Evolutionary conservation across 192 early-diverging fungal genomes (phyloP), one percentile per base, ranked within the genome.

Genomic region (Coemansia guatemalensis): DNA sequence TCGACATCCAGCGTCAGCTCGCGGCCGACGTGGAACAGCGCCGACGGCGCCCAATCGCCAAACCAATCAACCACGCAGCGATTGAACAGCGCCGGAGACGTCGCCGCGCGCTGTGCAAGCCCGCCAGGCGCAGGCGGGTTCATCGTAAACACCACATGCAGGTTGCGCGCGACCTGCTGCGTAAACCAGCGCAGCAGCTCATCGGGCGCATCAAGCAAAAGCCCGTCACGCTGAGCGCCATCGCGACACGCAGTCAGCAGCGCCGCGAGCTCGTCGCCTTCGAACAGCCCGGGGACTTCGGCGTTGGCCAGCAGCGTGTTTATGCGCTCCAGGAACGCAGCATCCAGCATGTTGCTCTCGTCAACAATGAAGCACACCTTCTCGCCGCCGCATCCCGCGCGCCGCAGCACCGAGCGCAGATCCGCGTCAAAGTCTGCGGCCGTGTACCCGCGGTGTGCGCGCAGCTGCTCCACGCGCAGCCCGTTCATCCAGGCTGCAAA

Each of bases 401-500:
- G 87, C 32, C 94, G 81, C 52, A 99, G 85, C 8, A 99, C 94
- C 6, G 71, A 75, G 29, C 96, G 85, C 51, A 99, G 78, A 79
- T 99, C 98, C 24, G 98, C 96, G 78, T 99, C 98, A 83, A 99
- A 99, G 74, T 99, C 98, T 12, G 87, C 90, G 6, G 88, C 95
- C 2, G 90, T 83, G 75, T 99, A 99, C 70, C 96, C 92, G 78
- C 92, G 93, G 74, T 99, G 95, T n/a, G 92, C 96, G 78, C 96
- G 94, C 79, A 98, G 90, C 74, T 99, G 97, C 85, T 94, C 92
- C 26, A 99, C 91, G 51, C 86, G 83, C 26, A 99, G 76, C 29
- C 97, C 97, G 72, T 99, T 99, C 94, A 99, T 93, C 98, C 98
- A 99, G 0, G 96, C 96, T n/a, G 96, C 97, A 66, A 99, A 99